phyloP scores from a whole-genome alignment of 768 basidiomycete genomes.

The Agrocybe chaxingu region DNA sequence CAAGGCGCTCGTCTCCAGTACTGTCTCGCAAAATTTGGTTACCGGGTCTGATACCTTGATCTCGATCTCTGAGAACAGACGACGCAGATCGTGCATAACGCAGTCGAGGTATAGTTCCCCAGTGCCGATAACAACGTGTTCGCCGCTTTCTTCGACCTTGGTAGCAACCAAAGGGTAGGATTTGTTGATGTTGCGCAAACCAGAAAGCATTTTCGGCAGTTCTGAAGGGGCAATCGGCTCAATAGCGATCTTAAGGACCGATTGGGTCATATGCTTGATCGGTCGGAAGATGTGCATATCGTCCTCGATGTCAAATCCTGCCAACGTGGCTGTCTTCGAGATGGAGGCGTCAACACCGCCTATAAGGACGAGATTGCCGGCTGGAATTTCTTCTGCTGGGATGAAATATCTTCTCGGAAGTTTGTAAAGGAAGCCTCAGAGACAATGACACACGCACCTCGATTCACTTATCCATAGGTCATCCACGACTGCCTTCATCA shows the following conservation, averaged over 20 bases:
- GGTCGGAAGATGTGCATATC: slow-evolving; percentile 95
- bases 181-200: slow-evolving; percentile 95
- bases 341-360: slow-evolving; percentile 94
- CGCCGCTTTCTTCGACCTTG: slow-evolving; percentile 97
- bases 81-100: slow-evolving; percentile 92
- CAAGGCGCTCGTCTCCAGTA: slow-evolving; percentile 93
- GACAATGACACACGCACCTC: slow-evolving; percentile 46
- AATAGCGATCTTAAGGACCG: slow-evolving; percentile 96
- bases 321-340: slow-evolving; percentile 90
- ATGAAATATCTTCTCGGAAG: slow-evolving; percentile 74
- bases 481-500: slow-evolving; percentile 82
- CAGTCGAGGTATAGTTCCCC: slow-evolving; percentile 97
- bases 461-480: slow-evolving; percentile 91
- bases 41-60: slow-evolving; percentile 99
- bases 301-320: slow-evolving; percentile 67
- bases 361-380: slow-evolving; percentile 91
- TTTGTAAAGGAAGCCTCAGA: neutral
- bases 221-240: slow-evolving; percentile 98
- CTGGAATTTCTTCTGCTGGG: slow-evolving; percentile 81
- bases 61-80: slow-evolving; percentile 95
- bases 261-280: slow-evolving; percentile 94
- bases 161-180: slow-evolving; percentile 93
- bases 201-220: slow-evolving; percentile 97
- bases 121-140: slow-evolving; percentile 95
- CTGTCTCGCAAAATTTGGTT: slow-evolving; percentile 97